Conservation (phyloP, 176 grass and related monocot species). For the bread wheat (Triticum aestivum) region DNA sequence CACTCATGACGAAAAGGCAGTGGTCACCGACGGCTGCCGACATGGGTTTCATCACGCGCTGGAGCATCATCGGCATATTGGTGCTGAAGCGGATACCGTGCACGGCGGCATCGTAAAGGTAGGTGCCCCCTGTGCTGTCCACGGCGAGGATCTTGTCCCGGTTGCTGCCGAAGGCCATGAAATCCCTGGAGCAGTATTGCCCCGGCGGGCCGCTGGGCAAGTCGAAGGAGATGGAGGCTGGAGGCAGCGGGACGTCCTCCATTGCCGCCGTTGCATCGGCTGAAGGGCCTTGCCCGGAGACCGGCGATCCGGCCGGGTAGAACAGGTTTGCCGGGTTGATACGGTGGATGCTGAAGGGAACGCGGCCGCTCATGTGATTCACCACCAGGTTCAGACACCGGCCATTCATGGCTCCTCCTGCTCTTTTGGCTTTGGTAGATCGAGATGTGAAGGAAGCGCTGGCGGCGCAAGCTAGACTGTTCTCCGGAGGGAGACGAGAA, state of each 20-base stretch:
- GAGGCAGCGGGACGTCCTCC: background rate
- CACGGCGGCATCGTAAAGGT: background rate
- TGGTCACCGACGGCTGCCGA: background rate
- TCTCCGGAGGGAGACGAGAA: no score
- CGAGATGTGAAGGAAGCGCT: no score
- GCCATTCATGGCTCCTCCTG: no score
- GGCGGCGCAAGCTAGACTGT: no score
- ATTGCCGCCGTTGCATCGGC: background rate
- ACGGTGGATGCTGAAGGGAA: no score
- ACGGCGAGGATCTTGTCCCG: background rate
- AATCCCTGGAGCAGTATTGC: background rate
- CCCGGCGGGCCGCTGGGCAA: background rate
- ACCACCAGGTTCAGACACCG: no score
- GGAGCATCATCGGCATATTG: background rate
- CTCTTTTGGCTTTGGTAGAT: no score
- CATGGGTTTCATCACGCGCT: background rate
- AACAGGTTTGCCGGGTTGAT: background rate
- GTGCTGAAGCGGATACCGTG: background rate
- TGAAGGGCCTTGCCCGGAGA: background rate
- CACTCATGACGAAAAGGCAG: background rate
- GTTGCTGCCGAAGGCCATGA: background rate
- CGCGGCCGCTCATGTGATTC: no score
- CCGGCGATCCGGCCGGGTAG: background rate
- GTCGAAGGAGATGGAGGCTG: background rate
- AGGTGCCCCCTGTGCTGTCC: background rate